These are phyloP conservation scores for Yamadazyma diddensiae DNA, from an alignment of 1,139 yeast species.

Conservation along the genomic window DNA sequence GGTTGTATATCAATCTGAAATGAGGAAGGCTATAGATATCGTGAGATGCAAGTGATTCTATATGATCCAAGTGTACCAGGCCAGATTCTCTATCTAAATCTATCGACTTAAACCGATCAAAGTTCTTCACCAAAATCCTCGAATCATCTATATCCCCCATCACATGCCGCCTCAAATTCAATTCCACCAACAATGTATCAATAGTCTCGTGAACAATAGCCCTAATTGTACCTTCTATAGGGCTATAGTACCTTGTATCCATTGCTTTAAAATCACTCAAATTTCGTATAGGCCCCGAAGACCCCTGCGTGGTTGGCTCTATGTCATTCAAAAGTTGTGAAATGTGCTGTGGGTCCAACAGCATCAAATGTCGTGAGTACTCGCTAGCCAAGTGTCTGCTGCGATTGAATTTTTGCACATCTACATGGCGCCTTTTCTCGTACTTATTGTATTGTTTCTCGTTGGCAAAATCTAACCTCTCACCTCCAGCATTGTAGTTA, in stretches of 20 bases:
- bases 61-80: too few relatives aligned
- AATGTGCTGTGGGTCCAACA: background rate
- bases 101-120: too few relatives aligned
- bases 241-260: conserved; percentile 8
- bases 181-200: conserved; percentile 24
- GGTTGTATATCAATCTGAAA: conserved; percentile 21
- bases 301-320: background rate
- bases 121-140: conserved; percentile 6
- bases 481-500: background rate
- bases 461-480: background rate
- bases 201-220: conserved; percentile 13
- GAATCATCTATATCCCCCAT: conserved; percentile 11
- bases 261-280: background rate
- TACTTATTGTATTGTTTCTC: conserved; percentile 7
- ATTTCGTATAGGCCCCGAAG: background rate
- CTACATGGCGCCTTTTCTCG: conserved; percentile 8
- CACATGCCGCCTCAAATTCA: conserved; percentile 21
- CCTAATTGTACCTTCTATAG: conserved; percentile 8
- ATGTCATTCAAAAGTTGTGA: background rate
- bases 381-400: conserved; percentile 3
- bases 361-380: conserved; percentile 2
- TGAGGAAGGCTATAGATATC: conserved; percentile 11
- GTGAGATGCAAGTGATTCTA: too few relatives aligned
- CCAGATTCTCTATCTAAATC: too few relatives aligned
- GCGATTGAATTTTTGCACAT: conserved; percentile 4